These are phyloP conservation scores for Neonothopanus nambi DNA, from an alignment of 1,284 basidiomycete genomes.

Conservation along the genomic window DNA sequence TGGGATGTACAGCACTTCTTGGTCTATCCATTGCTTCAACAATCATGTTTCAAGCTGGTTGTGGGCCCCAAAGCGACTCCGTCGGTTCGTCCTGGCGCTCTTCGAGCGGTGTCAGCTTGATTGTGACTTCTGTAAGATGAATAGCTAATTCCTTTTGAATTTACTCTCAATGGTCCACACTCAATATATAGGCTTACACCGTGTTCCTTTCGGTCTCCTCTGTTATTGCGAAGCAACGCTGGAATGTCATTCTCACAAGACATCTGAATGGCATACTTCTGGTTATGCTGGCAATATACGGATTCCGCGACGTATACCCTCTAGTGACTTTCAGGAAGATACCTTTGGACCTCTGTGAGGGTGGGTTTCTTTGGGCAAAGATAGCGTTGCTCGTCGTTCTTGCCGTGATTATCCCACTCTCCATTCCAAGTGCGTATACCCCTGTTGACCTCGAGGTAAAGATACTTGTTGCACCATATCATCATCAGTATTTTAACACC, in stretches of 20 bases:
- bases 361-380: slow-evolving; percentile 38
- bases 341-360: slow-evolving; percentile 36
- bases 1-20: no score
- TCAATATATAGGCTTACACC: no score
- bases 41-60: no score
- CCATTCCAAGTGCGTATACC: slow-evolving; percentile 42
- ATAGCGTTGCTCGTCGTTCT: slow-evolving; percentile 32
- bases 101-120: no score
- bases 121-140: no score
- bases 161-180: no score
- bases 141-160: no score
- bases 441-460: slow-evolving; percentile 45
- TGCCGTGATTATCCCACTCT: slow-evolving; percentile 37
- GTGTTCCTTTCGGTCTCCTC: neutral
- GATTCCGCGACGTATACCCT: slow-evolving; percentile 66
- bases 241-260: slow-evolving; percentile 30
- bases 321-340: slow-evolving; percentile 46
- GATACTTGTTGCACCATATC: neutral
- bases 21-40: no score
- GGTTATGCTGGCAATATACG: slow-evolving; percentile 43
- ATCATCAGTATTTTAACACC: neutral
- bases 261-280: slow-evolving; percentile 39
- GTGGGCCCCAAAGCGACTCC: no score
- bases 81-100: no score
- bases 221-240: slow-evolving; percentile 12